phyloP scores from a whole-genome alignment of 306 rosid genomes.

The Cicer judaicum region DNA sequence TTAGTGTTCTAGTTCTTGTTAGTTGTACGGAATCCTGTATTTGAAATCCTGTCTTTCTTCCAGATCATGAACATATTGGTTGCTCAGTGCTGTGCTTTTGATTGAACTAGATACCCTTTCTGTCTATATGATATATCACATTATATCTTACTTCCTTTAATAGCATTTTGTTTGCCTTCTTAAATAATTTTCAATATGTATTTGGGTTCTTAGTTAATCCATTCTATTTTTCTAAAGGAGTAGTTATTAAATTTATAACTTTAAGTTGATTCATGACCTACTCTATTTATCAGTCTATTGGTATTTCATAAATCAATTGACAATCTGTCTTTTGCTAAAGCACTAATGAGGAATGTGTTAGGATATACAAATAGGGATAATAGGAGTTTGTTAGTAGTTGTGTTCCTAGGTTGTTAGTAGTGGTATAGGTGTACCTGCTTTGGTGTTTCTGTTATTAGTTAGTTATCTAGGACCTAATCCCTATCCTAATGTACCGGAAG shows the following conservation, averaged over 20 bases:
- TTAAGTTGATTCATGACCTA: conserved; percentile 2
- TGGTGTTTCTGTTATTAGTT: too few relatives aligned
- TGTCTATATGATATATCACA: background rate
- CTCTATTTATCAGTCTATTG: conserved; percentile 7
- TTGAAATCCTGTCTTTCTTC: background rate
- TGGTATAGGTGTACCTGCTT: too few relatives aligned
- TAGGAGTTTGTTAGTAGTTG: too few relatives aligned
- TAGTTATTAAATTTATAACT: background rate
- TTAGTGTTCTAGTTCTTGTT: conserved; percentile 10
- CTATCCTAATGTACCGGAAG: too few relatives aligned
- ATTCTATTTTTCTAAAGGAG: background rate
- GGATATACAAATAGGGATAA: too few relatives aligned
- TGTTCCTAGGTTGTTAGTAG: too few relatives aligned
- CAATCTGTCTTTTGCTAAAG: too few relatives aligned
- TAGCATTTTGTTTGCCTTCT: background rate
- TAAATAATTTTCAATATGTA: conserved; percentile 12
- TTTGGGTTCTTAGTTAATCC: conserved; percentile 8
- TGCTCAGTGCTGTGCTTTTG: conserved; percentile 19
- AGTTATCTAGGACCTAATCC: too few relatives aligned
- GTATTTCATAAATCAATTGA: too few relatives aligned
- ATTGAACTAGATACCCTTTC: conserved; percentile 16
- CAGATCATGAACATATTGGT: conserved; percentile 1
- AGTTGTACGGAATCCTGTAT: conserved; percentile 14
- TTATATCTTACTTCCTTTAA: conserved; percentile 16
- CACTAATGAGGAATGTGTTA: too few relatives aligned